phyloP scores from a whole-genome alignment of 495 filamentous ascomycete species.

The Aspergillus baeticus region DNA sequence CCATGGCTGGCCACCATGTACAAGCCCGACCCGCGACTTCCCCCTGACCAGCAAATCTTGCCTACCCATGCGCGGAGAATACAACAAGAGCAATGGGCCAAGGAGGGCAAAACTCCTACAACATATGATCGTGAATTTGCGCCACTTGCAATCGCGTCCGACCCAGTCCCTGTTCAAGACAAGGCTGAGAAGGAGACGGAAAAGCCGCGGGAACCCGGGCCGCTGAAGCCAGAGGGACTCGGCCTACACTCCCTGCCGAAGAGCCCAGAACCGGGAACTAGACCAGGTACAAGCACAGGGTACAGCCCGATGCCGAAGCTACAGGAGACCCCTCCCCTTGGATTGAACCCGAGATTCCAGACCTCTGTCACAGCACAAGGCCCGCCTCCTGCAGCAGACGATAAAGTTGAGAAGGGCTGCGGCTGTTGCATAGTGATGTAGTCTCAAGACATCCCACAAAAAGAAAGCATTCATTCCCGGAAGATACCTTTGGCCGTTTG shows the following conservation, averaged over 20 bases:
- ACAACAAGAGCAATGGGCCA: constrained; percentile 93
- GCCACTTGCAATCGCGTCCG: constrained; percentile 63
- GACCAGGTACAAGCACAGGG: constrained; percentile 39
- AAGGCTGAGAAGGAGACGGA: constrained; percentile 29
- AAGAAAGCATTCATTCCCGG: background rate
- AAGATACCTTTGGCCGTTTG: constrained; percentile 21
- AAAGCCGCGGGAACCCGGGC: constrained; percentile 25
- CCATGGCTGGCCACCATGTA: constrained; percentile 96
- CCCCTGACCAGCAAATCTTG: constrained; percentile 91
- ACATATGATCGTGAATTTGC: constrained; percentile 82
- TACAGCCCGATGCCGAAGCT: constrained; percentile 57
- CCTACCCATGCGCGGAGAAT: constrained; percentile 90
- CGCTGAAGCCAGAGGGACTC: constrained; percentile 5
- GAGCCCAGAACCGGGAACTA: constrained; percentile 33
- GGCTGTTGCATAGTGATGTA: constrained; percentile 57
- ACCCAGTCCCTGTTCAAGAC: constrained; percentile 27
- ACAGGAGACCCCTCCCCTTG: constrained; percentile 40
- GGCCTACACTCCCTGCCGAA: constrained; percentile 21
- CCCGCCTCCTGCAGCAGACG: constrained; percentile 26
- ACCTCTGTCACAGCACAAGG: constrained; percentile 38
- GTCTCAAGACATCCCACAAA: constrained; percentile 10
- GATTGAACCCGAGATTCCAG: constrained; percentile 36
- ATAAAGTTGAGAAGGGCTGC: constrained; percentile 43
- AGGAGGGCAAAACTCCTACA: constrained; percentile 77
- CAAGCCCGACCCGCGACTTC: constrained; percentile 90